These are phyloP conservation scores for Tolypocladium amazonense DNA, from an alignment of 2,329 filamentous ascomycete species.

Conservation along the genomic window DNA sequence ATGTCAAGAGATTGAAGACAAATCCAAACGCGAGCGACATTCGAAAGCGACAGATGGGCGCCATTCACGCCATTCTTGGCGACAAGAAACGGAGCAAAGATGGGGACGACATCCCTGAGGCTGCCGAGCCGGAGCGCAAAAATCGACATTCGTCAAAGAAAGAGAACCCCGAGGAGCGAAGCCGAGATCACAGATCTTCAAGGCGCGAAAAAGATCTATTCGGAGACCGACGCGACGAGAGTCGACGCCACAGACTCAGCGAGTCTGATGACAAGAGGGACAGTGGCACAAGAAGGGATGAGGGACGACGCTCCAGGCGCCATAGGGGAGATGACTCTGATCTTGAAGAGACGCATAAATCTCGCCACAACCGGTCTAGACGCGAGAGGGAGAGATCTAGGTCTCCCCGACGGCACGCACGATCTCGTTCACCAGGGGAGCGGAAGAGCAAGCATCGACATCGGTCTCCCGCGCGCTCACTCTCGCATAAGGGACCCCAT, in stretches of 20 bases:
- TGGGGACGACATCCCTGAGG: conserved; percentile 12
- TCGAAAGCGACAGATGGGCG: conserved; percentile 46
- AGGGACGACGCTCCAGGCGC: conserved; percentile 6
- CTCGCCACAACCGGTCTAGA: not conserved
- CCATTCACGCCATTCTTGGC: conserved; percentile 48
- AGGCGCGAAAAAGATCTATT: conserved; percentile 10
- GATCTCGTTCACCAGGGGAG: conserved; percentile 21
- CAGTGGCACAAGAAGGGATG: conserved; percentile 1
- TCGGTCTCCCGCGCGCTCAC: conserved; percentile 12
- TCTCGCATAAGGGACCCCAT: not conserved
- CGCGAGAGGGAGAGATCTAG: not conserved
- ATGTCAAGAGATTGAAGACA: conserved; percentile 30
- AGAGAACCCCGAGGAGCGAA: conserved; percentile 1
- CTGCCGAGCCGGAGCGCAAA: not conserved
- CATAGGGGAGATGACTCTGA: not conserved
- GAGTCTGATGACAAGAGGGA: not conserved
- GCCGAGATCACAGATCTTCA: not conserved
- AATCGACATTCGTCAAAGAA: not conserved
- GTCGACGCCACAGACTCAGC: conserved; percentile 1
- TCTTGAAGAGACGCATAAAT: not conserved
- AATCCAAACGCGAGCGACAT: conserved; percentile 40
- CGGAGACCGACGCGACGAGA: not conserved
- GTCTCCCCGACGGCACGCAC: conserved; percentile 14
- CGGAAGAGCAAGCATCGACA: conserved; percentile 20
- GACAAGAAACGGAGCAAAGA: conserved; percentile 24